phyloP scores from a whole-genome alignment of 345 rosid species.

The Sisymbrium altissimum region DNA sequence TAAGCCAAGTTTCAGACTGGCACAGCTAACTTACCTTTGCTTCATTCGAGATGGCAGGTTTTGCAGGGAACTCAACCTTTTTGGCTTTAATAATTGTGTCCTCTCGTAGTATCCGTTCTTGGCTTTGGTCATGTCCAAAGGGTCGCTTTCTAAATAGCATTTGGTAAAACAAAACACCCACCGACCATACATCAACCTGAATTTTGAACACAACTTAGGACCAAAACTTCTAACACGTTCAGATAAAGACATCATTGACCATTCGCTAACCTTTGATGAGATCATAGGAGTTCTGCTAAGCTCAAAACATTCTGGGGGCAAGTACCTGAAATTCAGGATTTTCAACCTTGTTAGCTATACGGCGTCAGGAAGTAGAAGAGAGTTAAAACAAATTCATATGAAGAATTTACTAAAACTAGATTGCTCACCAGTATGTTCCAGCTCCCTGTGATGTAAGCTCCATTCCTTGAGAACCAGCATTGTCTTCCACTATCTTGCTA shows the following conservation, averaged over 20 bases:
- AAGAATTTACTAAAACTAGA: conserved; percentile 3
- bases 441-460: conserved; percentile 99
- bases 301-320: conserved; percentile 99
- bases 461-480: conserved; percentile 97
- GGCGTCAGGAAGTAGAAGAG: neutral
- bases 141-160: conserved; percentile 95
- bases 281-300: conserved; percentile 85
- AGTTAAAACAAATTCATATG: neutral
- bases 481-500: conserved; percentile 95
- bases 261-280: conserved; percentile 81
- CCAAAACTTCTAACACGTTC: neutral
- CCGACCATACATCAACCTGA: conserved; percentile 99
- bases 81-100: conserved; percentile 97
- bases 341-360: neutral
- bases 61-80: conserved; percentile 90
- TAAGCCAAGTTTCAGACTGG: neutral
- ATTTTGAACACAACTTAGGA: conserved; percentile 7
- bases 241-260: conserved; percentile 2
- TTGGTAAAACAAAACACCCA: conserved; percentile 90
- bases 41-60: conserved; percentile 87
- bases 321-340: conserved; percentile 56
- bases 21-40: conserved; percentile 63
- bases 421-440: conserved; percentile 93
- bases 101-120: conserved; percentile 90
- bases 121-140: conserved; percentile 97